These are phyloP conservation scores for Patellifolia procumbens DNA, from an alignment of 179 eudicot genomes.

Conservation along the genomic window DNA sequence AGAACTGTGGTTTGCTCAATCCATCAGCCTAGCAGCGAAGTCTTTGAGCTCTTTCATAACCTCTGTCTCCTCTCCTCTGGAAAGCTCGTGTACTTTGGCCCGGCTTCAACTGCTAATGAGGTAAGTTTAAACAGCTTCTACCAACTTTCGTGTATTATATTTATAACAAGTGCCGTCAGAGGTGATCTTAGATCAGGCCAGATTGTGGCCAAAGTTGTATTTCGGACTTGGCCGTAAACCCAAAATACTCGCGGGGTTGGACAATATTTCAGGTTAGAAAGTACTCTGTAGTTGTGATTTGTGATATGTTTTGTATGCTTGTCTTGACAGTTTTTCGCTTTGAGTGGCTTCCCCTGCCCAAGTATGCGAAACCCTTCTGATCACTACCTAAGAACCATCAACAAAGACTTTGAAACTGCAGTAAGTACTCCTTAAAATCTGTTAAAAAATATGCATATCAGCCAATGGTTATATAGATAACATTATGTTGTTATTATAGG, in stretches of 20 bases:
- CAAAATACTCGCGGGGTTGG: too few relatives aligned
- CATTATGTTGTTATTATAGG: constrained; percentile 33
- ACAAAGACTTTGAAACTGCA: constrained; percentile 57
- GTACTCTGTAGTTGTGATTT: too few relatives aligned
- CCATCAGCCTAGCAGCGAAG: constrained; percentile 76
- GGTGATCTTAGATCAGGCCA: neutral
- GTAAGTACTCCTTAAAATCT: constrained; percentile 24
- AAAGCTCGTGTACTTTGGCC: constrained; percentile 64
- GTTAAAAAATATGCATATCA: neutral
- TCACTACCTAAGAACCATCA: constrained; percentile 56
- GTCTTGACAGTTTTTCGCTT: constrained; percentile 44
- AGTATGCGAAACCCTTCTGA: constrained; percentile 55
- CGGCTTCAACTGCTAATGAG: constrained; percentile 48
- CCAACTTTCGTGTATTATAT: neutral
- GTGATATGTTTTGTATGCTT: neutral
- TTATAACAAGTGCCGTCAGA: neutral
- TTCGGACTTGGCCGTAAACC: too few relatives aligned
- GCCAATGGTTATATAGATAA: neutral
- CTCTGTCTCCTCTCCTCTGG: constrained; percentile 70
- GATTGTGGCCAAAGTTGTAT: too few relatives aligned
- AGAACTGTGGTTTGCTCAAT: constrained; percentile 64
- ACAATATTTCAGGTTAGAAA: too few relatives aligned
- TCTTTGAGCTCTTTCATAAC: constrained; percentile 62
- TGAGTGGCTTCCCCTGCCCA: constrained; percentile 61
- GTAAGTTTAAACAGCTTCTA: constrained; percentile 23